Conservation (phyloP, 2,329 filamentous ascomycete genomes). For the Erysiphe neolycopersici region DNA sequence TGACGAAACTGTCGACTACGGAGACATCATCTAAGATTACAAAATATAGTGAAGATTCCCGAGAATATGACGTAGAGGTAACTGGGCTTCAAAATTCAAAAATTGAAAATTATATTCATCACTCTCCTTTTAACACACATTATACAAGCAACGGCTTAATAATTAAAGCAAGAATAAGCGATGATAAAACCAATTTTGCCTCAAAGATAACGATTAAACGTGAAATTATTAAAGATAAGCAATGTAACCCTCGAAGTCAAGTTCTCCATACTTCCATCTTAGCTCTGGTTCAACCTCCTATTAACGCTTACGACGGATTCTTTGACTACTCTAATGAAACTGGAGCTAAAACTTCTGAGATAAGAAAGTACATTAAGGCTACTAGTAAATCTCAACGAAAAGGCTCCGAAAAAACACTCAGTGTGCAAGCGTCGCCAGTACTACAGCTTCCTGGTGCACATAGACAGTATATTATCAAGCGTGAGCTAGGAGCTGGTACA, state of each 20-base stretch:
- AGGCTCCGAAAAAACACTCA: constrained; percentile 28
- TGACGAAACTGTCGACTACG: constrained; percentile 54
- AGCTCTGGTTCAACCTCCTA: constrained; percentile 41
- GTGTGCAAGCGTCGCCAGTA: constrained; percentile 29
- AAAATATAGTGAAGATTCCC: neutral
- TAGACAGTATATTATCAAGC: constrained; percentile 49
- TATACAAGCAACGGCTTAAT: neutral
- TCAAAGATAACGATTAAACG: constrained; percentile 27
- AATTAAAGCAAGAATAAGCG: neutral
- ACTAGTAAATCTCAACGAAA: constrained; percentile 17
- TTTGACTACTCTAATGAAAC: constrained; percentile 39
- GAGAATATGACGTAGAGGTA: constrained; percentile 4
- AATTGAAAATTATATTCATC: constrained; percentile 20
- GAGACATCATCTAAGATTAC: constrained; percentile 4
- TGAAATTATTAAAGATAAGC: constrained; percentile 52
- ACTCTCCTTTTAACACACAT: constrained; percentile 13
- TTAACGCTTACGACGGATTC: constrained; percentile 54
- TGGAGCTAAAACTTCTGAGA: constrained; percentile 43
- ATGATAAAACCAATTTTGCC: neutral
- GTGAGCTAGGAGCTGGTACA: constrained; percentile 74
- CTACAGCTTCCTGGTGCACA: constrained; percentile 40
- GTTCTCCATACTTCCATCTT: constrained; percentile 49
- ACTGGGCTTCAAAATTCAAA: constrained; percentile 8
- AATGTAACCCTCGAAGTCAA: constrained; percentile 80
- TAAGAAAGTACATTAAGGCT: constrained; percentile 55